These are phyloP conservation scores for Fusarium liriodendri DNA, from an alignment of 2,329 filamentous ascomycete species.

Conservation along the genomic window DNA sequence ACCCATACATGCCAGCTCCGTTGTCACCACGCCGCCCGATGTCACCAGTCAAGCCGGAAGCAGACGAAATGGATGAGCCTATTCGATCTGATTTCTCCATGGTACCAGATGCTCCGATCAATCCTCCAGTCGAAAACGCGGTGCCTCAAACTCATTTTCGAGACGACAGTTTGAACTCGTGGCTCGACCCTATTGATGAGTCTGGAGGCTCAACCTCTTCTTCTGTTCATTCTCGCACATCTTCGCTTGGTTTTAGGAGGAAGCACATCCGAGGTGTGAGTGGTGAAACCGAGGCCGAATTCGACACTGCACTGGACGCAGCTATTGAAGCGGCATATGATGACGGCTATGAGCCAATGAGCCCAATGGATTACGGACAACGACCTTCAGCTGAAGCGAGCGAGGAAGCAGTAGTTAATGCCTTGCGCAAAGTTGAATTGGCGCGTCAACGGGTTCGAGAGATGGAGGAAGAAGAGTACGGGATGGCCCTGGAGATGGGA, in stretches of 20 bases:
- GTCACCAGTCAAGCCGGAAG: slow-evolving; percentile 53
- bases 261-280: slow-evolving; percentile 77
- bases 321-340: slow-evolving; percentile 97
- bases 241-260: slow-evolving; percentile 74
- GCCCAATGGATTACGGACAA: slow-evolving; percentile 54
- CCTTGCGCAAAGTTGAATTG: slow-evolving; percentile 75
- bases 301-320: slow-evolving; percentile 93
- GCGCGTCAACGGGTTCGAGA: slow-evolving; percentile 81
- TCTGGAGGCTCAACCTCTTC: slow-evolving; percentile 83
- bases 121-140: slow-evolving; percentile 8
- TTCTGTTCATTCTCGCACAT: slow-evolving; percentile 84
- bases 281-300: slow-evolving; percentile 85
- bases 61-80: slow-evolving; percentile 40
- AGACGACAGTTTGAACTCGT: slow-evolving; percentile 82
- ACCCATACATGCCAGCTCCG: slow-evolving; percentile 76
- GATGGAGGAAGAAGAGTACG: slow-evolving; percentile 74
- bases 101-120: slow-evolving; percentile 15
- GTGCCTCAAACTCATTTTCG: slow-evolving; percentile 57
- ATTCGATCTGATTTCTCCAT: slow-evolving; percentile 52
- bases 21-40: slow-evolving; percentile 72
- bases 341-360: slow-evolving; percentile 84
- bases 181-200: slow-evolving; percentile 95
- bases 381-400: slow-evolving; percentile 52
- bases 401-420: slow-evolving; percentile 63
- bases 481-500: slow-evolving; percentile 53